Base-by-base conservation (phyloP, 2,329 filamentous ascomycete species). In the Sordariomycetes sp. region DNA sequence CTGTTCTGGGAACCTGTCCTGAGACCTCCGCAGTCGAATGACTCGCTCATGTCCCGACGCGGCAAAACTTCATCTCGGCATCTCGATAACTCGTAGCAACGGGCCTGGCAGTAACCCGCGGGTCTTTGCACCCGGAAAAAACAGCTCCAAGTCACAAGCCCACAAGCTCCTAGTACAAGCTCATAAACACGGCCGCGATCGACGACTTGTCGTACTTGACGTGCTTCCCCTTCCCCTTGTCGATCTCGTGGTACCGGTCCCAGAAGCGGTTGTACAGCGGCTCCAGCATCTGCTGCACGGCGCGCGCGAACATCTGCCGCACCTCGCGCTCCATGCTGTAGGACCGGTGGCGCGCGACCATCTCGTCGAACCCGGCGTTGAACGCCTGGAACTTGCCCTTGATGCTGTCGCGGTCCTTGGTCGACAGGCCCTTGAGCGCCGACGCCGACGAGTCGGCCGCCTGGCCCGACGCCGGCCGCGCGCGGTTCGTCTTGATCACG, bases 161-260 rank as follows among this genome's bases (percentile, higher is more conserved):
- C 43, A 5, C 2, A 1, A 24, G 18, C 22, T 24, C 2, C 53
- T 59, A 59, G 37, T 62, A 62, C 3, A 85, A 70, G 57, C 77
- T 80, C 57, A 76, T 66, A 65, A 86, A 86, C 11, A 87, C 78
- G 24, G 82, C 82, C 53, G 88, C 83, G 66, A 99, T 86, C 54
- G 85, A 82, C 48, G 79, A 79, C 77, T 97, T 97, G 75, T 97
- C 92, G 70, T 96, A 97, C 76, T 96, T 97, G 70, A 96, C 91
- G 72, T 97, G 96, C 73, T 99, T 99, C 64, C 93, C 93, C 74
- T 92, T 95, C 60, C 94, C 94, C 76, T 96, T 97, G 74, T 97
- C 93, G 63, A 97, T 86, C 73, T 97, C 94, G 70, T 97, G 92
- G 70, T 99, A 99, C 32, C 93, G 83, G 72, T 97, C 94, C 85